Conservation (phyloP, 306 rosid species). For the Boehmeria nivea region DNA sequence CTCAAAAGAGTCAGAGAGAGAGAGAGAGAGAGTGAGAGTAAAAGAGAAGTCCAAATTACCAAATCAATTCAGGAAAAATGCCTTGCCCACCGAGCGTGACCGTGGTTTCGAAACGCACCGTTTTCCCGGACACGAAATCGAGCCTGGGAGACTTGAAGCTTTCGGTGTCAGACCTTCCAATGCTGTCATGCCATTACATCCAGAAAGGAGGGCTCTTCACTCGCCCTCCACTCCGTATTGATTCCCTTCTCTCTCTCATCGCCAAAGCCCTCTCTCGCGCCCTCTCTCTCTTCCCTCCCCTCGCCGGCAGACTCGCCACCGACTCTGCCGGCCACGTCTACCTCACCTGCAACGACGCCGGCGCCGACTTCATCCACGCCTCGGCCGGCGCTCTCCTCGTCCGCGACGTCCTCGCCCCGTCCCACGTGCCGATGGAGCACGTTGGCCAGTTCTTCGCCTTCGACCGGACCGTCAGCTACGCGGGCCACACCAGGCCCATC, state of each 20-base stretch:
- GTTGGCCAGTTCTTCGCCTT: slow-evolving; percentile 55
- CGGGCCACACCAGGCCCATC: slow-evolving; percentile 57
- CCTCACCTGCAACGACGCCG: slow-evolving; percentile 71
- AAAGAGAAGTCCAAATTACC: neutral
- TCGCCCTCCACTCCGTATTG: slow-evolving; percentile 32
- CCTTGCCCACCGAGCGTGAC: slow-evolving; percentile 34
- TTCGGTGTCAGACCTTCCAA: slow-evolving; percentile 88
- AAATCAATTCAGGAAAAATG: slow-evolving; percentile 14
- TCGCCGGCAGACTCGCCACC: slow-evolving; percentile 75
- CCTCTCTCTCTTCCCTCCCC: slow-evolving; percentile 70
- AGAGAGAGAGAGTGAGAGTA: neutral
- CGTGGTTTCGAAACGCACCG: slow-evolving; percentile 46
- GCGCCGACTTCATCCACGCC: slow-evolving; percentile 61
- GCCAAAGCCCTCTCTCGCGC: slow-evolving; percentile 51
- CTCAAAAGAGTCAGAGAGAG: neutral
- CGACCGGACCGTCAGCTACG: slow-evolving; percentile 60
- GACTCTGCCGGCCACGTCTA: slow-evolving; percentile 47
- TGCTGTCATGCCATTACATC: slow-evolving; percentile 91
- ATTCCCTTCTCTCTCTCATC: slow-evolving; percentile 32
- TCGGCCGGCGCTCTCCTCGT: slow-evolving; percentile 18
- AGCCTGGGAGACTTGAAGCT: slow-evolving; percentile 50
- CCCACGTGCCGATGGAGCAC: slow-evolving; percentile 29
- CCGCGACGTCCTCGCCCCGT: slow-evolving; percentile 40
- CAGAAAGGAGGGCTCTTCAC: slow-evolving; percentile 88
- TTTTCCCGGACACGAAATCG: slow-evolving; percentile 56